phyloP scores from a whole-genome alignment of 441 rosid species.

The Adansonia rubrostipa region DNA sequence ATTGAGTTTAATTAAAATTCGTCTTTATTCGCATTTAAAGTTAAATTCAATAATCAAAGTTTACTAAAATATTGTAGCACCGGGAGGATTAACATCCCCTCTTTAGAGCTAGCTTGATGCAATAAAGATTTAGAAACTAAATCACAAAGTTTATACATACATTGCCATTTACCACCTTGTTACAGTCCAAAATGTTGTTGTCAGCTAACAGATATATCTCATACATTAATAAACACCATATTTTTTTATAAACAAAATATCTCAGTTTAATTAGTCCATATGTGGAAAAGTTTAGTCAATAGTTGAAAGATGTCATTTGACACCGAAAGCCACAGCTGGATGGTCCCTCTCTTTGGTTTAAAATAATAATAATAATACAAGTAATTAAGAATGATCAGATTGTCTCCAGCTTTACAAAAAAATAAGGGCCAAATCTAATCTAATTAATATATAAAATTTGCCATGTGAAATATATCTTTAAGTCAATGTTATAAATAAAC shows the following conservation, averaged over 20 bases:
- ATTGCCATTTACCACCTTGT: neutral
- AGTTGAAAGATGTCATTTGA: conserved; percentile 47
- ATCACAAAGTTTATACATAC: neutral
- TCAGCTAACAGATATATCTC: neutral
- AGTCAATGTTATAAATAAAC: conserved; percentile 40
- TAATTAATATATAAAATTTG: conserved; percentile 18
- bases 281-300: conserved; percentile 57
- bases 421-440: neutral
- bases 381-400: conserved; percentile 39
- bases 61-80: too few relatives aligned
- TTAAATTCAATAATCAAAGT: too few relatives aligned
- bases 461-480: conserved; percentile 47
- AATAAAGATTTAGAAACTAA: neutral
- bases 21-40: too few relatives aligned
- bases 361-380: neutral
- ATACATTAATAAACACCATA: neutral
- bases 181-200: neutral
- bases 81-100: too few relatives aligned
- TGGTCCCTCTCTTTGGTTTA: conserved; percentile 49
- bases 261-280: conserved; percentile 51
- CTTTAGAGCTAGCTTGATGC: too few relatives aligned
- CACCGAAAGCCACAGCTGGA: conserved; percentile 58
- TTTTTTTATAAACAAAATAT: conserved; percentile 27
- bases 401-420: conserved; percentile 28
- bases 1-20: too few relatives aligned